These are phyloP conservation scores for Singerocomus rubriflavus DNA, from an alignment of 1,284 basidiomycete genomes.

Conservation along the genomic window DNA sequence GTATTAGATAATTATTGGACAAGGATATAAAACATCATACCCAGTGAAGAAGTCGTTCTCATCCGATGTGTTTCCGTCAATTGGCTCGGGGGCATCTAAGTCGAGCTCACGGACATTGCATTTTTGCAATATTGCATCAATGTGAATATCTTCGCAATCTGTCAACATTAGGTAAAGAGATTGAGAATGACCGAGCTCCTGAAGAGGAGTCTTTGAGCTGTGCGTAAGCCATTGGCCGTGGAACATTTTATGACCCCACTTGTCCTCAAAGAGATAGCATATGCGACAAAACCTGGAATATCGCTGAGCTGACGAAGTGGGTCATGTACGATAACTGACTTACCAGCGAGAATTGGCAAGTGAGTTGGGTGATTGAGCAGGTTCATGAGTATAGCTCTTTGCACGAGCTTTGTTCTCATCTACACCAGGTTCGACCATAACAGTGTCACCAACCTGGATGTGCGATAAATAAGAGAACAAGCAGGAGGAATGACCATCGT, in stretches of 20 bases:
- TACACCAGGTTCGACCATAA: conserved; percentile 54
- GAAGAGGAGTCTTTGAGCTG: conserved; percentile 60
- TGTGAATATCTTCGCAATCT: conserved; percentile 49
- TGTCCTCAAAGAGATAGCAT: conserved; percentile 52
- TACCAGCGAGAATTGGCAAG: conserved; percentile 59
- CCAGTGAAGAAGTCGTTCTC: conserved; percentile 54
- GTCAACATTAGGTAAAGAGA: conserved; percentile 50
- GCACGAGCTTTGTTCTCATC: conserved; percentile 41
- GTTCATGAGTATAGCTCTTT: conserved; percentile 34
- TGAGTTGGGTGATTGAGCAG: conserved; percentile 40
- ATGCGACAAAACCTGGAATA: conserved; percentile 59
- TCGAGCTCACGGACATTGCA: conserved; percentile 46
- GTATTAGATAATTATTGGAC: conserved; percentile 4
- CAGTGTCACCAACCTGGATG: conserved; percentile 53
- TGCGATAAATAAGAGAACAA: conserved; percentile 4
- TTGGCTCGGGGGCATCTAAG: conserved; percentile 41
- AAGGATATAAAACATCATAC: conserved; percentile 31
- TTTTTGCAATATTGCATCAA: conserved; percentile 53
- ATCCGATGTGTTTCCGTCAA: conserved; percentile 37
- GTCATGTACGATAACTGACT: background rate
- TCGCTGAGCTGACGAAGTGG: background rate
- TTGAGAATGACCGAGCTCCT: conserved; percentile 60
- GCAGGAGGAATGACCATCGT: conserved; percentile 18
- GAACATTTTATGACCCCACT: conserved; percentile 43
- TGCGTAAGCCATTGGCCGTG: conserved; percentile 67